Conservation (phyloP, 805 yeast species). For the Yarrowia porcina region DNA sequence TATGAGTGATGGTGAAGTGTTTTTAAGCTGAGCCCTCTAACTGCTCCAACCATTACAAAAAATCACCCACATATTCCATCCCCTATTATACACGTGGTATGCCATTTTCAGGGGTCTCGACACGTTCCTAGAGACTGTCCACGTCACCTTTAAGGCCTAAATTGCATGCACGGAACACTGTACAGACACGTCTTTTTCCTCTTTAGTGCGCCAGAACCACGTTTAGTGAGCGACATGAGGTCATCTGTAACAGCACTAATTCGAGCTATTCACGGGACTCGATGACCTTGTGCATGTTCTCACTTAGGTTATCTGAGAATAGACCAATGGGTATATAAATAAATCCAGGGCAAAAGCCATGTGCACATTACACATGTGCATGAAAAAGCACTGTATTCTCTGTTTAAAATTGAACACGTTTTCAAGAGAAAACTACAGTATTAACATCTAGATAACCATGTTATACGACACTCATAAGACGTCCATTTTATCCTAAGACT, state of each 20-base stretch:
- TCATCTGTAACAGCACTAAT: not conserved
- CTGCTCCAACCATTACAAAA: too few species aligned
- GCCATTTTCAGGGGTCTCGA: not conserved
- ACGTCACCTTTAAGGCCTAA: not conserved
- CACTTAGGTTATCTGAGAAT: not conserved
- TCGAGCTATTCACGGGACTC: not conserved
- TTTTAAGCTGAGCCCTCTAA: too few species aligned
- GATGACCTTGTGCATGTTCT: not conserved
- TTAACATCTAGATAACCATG: not conserved
- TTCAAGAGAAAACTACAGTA: not conserved
- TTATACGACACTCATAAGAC: not conserved
- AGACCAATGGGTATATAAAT: not conserved
- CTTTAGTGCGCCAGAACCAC: not conserved
- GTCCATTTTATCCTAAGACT: not conserved
- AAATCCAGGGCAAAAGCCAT: not conserved
- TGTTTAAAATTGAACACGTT: not conserved
- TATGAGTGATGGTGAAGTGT: too few species aligned
- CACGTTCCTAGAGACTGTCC: not conserved
- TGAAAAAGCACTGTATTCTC: not conserved
- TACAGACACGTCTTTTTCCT: not conserved
- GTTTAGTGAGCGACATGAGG: not conserved
- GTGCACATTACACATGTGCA: constrained; percentile 4
- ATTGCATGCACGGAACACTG: constrained; percentile 12
- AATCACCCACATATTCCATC: too few species aligned
- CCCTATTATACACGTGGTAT: not conserved